Evolutionary conservation across 768 basidiomycete species (phyloP).

Genomic region (Suillus discolor): DNA sequence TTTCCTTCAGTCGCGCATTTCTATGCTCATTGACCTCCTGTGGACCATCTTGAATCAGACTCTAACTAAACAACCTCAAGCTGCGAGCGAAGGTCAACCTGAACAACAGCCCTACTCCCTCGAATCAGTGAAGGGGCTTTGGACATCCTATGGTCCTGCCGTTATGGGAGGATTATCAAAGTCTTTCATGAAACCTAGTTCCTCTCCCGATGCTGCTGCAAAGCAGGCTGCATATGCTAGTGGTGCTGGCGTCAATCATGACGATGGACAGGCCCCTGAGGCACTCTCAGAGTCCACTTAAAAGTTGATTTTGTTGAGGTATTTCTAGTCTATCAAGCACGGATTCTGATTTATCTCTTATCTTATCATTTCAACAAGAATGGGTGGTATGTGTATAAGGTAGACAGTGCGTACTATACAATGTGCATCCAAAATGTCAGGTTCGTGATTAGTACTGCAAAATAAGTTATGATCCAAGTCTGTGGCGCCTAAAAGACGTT

Average conservation of each 20-base stretch:
- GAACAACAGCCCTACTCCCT: constrained; percentile 23
- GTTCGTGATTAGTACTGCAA: constrained; percentile 6
- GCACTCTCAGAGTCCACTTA: not conserved
- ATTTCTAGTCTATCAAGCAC: not conserved
- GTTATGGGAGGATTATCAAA: constrained; percentile 36
- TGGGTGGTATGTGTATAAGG: not conserved
- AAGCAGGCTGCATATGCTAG: constrained; percentile 9
- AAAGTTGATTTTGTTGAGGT: not conserved
- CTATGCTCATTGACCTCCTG: constrained; percentile 49
- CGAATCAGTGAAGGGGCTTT: constrained; percentile 40
- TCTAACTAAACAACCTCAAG: constrained; percentile 27
- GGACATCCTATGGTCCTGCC: constrained; percentile 44
- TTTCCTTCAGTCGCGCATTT: constrained; percentile 57
- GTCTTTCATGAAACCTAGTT: constrained; percentile 2
- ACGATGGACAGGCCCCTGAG: not conserved
- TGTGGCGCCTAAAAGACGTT: constrained; percentile 71
- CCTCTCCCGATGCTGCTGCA: constrained; percentile 14
- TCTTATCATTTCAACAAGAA: constrained; percentile 1
- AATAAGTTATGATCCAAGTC: constrained; percentile 29
- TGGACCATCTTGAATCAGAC: constrained; percentile 47
- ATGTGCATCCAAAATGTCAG: constrained; percentile 1
- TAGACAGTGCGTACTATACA: constrained; percentile 7
- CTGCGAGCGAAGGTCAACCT: constrained; percentile 26
- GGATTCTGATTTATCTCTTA: not conserved
- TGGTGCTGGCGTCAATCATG: constrained; percentile 15